Evolutionary conservation across 305 asterid genomes (phyloP).

Genomic region (Fraxinus ornus): DNA sequence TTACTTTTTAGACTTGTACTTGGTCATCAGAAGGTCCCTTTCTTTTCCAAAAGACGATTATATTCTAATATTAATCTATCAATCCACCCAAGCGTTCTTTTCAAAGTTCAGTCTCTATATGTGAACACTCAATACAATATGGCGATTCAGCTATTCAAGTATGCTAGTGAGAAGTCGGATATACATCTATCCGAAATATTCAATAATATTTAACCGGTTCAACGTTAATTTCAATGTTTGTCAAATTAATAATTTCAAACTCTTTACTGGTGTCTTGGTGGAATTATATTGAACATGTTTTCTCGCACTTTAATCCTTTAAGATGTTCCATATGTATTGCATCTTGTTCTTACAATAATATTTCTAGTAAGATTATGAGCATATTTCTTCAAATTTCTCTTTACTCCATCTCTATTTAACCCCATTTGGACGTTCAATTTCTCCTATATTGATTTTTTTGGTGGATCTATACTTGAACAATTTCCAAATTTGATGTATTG

Average conservation of each 20-base stretch:
- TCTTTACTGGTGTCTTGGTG: background rate
- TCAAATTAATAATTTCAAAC: background rate
- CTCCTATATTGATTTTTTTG: background rate
- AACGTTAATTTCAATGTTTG: too few relatives aligned
- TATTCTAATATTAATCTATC: background rate
- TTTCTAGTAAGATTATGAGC: background rate
- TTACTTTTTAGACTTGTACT: background rate
- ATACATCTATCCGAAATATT: too few relatives aligned
- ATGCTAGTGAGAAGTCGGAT: background rate
- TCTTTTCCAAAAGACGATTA: background rate
- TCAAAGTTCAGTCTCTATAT: background rate
- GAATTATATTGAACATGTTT: background rate
- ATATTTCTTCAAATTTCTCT: background rate
- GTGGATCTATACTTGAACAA: background rate
- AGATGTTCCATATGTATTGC: background rate
- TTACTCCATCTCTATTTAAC: background rate
- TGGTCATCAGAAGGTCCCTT: background rate
- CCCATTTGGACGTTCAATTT: background rate
- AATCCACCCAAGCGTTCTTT: background rate
- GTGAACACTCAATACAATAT: background rate
- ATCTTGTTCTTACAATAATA: background rate
- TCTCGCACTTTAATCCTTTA: background rate
- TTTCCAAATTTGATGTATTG: background rate
- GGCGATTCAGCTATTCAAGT: too few relatives aligned
- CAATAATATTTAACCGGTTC: background rate